phyloP scores from a whole-genome alignment of 129 eudicot genomes.

The Glebionis coronaria region DNA sequence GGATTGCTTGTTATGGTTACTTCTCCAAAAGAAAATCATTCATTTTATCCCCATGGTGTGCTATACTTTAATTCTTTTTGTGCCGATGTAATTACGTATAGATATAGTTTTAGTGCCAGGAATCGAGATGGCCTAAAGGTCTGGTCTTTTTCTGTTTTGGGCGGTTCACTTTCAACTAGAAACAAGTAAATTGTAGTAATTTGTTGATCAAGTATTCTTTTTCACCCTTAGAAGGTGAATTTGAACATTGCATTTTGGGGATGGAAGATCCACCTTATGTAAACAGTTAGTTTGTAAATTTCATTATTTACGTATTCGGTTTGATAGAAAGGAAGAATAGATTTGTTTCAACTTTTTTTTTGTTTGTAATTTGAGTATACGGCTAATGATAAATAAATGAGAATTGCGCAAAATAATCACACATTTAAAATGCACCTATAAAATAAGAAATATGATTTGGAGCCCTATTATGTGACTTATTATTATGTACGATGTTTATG shows the following conservation, averaged over 20 bases:
- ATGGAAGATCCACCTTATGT: slow-evolving; percentile 24
- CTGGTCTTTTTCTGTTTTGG: slow-evolving; percentile 21
- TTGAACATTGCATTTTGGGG: slow-evolving; percentile 24
- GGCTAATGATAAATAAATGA: no score
- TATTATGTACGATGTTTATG: no score
- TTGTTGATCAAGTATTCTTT: slow-evolving; percentile 28
- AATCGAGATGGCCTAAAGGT: slow-evolving; percentile 19
- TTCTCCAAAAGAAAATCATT: slow-evolving; percentile 21
- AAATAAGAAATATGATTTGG: no score
- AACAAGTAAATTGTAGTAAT: slow-evolving; percentile 22
- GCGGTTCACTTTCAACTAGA: slow-evolving; percentile 26
- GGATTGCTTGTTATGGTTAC: slow-evolving; percentile 18
- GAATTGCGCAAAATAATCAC: no score
- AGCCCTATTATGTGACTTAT: no score
- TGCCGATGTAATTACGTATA: slow-evolving; percentile 30
- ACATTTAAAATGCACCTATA: no score
- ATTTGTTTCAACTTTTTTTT: no score
- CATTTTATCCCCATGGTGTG: slow-evolving; percentile 23
- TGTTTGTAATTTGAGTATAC: no score
- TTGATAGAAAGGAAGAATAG: no score
- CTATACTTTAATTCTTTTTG: slow-evolving; percentile 7
- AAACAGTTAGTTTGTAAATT: slow-evolving; percentile 28
- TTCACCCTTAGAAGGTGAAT: slow-evolving; percentile 28
- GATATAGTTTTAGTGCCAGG: slow-evolving; percentile 27
- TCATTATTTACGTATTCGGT: background rate